A percentile compares a stretch with the other conserved stretches of the same genome.
Evolutionary conservation across 805 yeast species (phyloP).

Genomic region (Kluyveromyces dobzhanskii): DNA sequence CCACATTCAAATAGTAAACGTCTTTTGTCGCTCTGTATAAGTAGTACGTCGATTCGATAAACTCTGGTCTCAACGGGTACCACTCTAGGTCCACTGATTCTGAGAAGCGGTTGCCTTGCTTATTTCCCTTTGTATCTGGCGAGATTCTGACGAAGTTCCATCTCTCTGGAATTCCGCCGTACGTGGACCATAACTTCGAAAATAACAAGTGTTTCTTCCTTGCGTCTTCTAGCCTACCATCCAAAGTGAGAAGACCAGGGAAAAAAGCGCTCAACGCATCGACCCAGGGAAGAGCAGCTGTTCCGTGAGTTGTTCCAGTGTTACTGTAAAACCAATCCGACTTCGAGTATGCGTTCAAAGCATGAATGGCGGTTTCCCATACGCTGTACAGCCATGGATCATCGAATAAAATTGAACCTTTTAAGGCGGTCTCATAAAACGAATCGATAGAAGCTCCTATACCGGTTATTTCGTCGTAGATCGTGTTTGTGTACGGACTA

Average conservation of each 20-base stretch:
- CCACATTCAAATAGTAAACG: constrained; percentile 72
- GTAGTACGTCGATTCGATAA: constrained; percentile 80
- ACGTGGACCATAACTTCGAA: constrained; percentile 71
- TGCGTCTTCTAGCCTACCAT: constrained; percentile 68
- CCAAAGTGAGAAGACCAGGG: constrained; percentile 74
- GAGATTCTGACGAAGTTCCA: constrained; percentile 43
- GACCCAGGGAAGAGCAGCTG: constrained; percentile 54
- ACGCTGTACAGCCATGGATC: constrained; percentile 43
- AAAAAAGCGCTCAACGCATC: constrained; percentile 84
- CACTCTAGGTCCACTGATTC: constrained; percentile 49
- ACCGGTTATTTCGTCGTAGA: constrained; percentile 60
- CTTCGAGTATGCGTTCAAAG: constrained; percentile 48
- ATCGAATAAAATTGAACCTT: constrained; percentile 65
- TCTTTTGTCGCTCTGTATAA: constrained; percentile 78
- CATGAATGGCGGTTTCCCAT: constrained; percentile 53
- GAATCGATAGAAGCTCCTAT: constrained; percentile 91
- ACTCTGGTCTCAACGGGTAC: constrained; percentile 92
- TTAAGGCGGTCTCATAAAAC: constrained; percentile 80
- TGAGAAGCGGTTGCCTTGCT: constrained; percentile 1
- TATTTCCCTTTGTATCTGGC: no score
- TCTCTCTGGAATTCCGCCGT: constrained; percentile 80
- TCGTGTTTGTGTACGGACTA: constrained; percentile 46
- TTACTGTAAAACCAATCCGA: constrained; percentile 48
- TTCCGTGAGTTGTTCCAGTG: constrained; percentile 47
- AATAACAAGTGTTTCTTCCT: constrained; percentile 50